phyloP scores from a whole-genome alignment of 495 filamentous ascomycete genomes.

The Aspergillus affinis region DNA sequence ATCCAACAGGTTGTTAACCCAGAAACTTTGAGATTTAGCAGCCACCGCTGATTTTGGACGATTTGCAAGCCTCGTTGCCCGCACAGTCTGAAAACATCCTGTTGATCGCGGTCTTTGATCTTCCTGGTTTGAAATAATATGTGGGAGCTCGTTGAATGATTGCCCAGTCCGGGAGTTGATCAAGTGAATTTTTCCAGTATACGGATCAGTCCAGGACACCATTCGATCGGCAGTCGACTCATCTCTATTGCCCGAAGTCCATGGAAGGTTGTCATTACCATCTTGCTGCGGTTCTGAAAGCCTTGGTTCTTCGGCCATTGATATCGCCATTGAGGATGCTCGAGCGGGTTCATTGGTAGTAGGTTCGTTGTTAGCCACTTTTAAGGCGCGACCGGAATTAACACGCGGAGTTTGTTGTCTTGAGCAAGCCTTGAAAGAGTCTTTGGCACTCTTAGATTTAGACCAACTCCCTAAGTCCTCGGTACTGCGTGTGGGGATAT shows the following conservation, averaged over 20 bases:
- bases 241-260: background rate
- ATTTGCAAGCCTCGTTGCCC: slow-evolving; percentile 4
- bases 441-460: slow-evolving; percentile 61
- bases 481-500: slow-evolving; percentile 18
- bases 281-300: background rate
- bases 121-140: background rate
- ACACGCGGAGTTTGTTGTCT: background rate
- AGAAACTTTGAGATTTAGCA: slow-evolving; percentile 18
- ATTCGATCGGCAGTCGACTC: slow-evolving; percentile 29
- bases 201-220: slow-evolving; percentile 68
- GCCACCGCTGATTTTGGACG: slow-evolving; percentile 19
- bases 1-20: slow-evolving; percentile 39
- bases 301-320: background rate
- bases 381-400: background rate
- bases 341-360: background rate
- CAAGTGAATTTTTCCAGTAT: slow-evolving; percentile 55
- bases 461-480: slow-evolving; percentile 61
- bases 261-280: background rate
- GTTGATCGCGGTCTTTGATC: slow-evolving; percentile 24
- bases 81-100: slow-evolving; percentile 13
- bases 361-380: background rate
- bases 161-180: slow-evolving; percentile 66
- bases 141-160: slow-evolving; percentile 24
- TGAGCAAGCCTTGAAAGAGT: background rate
- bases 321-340: background rate